Conservation (phyloP, 371 early-diverging fungal species). For the Haplosporangium sp. region DNA sequence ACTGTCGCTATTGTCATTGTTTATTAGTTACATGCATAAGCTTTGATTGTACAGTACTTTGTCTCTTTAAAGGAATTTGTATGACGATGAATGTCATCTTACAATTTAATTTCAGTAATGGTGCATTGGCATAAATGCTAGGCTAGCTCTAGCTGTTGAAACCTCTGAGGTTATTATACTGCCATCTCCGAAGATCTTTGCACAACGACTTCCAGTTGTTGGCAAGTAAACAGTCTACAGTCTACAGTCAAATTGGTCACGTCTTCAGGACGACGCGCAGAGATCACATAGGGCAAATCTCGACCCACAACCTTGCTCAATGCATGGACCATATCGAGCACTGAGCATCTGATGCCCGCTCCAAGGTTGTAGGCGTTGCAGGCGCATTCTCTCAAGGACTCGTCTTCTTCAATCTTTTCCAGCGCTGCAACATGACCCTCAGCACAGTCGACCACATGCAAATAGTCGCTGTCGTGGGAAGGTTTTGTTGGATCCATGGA, state of each 20-base stretch:
- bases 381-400: constrained; percentile 54
- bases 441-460: constrained; percentile 91
- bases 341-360: constrained; percentile 85
- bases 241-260: constrained; percentile 81
- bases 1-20: too few relatives aligned
- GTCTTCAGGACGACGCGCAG: constrained; percentile 82
- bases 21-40: too few relatives aligned
- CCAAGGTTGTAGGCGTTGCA: constrained; percentile 88
- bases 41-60: too few relatives aligned
- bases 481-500: neutral
- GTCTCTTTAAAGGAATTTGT: too few relatives aligned
- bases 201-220: constrained; percentile 79
- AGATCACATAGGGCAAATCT: constrained; percentile 72
- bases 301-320: constrained; percentile 77
- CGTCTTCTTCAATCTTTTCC: constrained; percentile 64
- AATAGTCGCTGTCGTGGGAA: constrained; percentile 75
- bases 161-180: constrained; percentile 76
- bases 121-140: neutral
- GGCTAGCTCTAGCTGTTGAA: constrained; percentile 27
- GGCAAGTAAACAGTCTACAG: constrained; percentile 82
- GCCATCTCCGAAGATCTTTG: constrained; percentile 87
- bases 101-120: neutral
- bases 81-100: too few relatives aligned
- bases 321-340: constrained; percentile 83
- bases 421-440: constrained; percentile 88